phyloP scores from a whole-genome alignment of 768 basidiomycete genomes.

The Rhizopogon vulgaris region DNA sequence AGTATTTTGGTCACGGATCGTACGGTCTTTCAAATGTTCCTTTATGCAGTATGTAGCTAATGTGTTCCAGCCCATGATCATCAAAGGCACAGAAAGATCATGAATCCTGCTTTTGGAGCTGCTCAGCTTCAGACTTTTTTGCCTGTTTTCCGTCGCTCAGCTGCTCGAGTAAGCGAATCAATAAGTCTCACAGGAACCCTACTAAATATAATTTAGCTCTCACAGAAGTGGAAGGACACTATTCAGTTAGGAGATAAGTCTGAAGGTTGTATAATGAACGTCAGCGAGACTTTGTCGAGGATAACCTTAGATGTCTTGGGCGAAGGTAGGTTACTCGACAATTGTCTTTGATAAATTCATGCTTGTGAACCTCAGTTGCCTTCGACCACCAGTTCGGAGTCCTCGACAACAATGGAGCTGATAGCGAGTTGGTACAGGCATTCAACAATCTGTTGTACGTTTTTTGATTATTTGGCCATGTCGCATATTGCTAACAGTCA shows the following conservation, averaged over 20 bases:
- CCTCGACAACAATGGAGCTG: slow-evolving; percentile 5
- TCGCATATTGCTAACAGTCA: background rate
- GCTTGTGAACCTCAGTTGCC: slow-evolving; percentile 9
- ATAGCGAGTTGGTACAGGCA: slow-evolving; percentile 10
- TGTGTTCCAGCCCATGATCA: slow-evolving; percentile 13
- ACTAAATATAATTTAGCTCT: slow-evolving; percentile 11
- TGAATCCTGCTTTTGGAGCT: slow-evolving; percentile 23
- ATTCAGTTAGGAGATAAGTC: slow-evolving; percentile 5
- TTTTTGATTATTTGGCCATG: background rate
- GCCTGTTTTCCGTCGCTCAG: slow-evolving; percentile 17
- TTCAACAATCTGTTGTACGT: slow-evolving; percentile 14
- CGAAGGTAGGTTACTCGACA: slow-evolving; percentile 11
- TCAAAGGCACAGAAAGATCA: slow-evolving; percentile 23
- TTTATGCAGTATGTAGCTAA: background rate
- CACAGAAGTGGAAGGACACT: slow-evolving; percentile 17
- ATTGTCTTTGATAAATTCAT: background rate
- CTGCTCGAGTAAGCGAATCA: slow-evolving; percentile 9
- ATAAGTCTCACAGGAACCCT: background rate
- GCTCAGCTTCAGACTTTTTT: slow-evolving; percentile 20
- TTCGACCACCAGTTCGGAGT: slow-evolving; percentile 20
- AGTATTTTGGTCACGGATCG: slow-evolving; percentile 15
- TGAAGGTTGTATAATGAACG: slow-evolving; percentile 10
- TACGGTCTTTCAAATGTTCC: slow-evolving; percentile 1
- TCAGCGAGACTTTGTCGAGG: slow-evolving; percentile 15
- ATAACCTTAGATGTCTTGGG: slow-evolving; percentile 25